These are phyloP conservation scores for Colletotrichum chrysophilum DNA, from an alignment of 2,329 filamentous ascomycete genomes.

Conservation along the genomic window DNA sequence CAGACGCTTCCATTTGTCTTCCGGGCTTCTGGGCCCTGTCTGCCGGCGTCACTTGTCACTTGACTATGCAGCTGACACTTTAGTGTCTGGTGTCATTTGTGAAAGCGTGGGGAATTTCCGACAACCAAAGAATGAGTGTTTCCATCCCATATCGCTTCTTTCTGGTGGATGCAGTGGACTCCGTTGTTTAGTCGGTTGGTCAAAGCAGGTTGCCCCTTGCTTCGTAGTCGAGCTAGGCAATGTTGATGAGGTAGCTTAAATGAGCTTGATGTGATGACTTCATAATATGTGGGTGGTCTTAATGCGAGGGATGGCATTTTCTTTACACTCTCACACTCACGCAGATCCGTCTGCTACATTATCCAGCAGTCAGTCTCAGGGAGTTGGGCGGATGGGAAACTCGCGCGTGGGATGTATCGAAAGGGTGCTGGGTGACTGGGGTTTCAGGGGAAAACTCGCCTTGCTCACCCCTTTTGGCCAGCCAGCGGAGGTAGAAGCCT, in stretches of 20 bases:
- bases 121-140: not conserved
- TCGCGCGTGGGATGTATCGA: not conserved
- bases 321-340: not conserved
- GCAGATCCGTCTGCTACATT: not conserved
- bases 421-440: not conserved
- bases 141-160: not conserved
- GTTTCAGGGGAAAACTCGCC: not conserved
- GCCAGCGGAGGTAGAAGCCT: not conserved
- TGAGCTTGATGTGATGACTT: slow-evolving; percentile 1
- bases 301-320: not conserved
- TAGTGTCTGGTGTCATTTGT: not conserved
- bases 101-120: not conserved
- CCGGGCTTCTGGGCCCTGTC: not conserved
- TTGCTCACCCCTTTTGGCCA: not conserved
- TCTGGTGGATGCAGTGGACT: not conserved
- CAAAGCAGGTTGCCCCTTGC: not conserved
- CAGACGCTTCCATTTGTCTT: not conserved
- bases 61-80: not conserved
- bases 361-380: not conserved
- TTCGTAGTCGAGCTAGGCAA: not conserved
- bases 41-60: not conserved
- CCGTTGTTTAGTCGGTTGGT: not conserved
- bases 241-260: not conserved
- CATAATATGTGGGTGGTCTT: not conserved
- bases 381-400: not conserved